phyloP scores from a whole-genome alignment of 2,329 filamentous ascomycete species.

The Berkeleyomyces rouxiae region DNA sequence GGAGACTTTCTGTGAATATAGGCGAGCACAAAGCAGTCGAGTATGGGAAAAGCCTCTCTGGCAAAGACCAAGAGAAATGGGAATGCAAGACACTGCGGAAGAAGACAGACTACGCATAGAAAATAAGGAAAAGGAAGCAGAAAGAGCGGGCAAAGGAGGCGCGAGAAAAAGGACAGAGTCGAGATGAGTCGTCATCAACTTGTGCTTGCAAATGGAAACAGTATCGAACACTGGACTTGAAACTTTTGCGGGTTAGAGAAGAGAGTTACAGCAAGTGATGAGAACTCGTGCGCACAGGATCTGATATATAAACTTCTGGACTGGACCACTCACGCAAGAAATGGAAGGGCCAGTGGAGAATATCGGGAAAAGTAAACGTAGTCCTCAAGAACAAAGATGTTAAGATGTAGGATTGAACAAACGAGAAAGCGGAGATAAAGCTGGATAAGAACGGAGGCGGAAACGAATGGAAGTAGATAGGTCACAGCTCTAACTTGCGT shows the following conservation, averaged over 20 bases:
- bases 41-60: neutral
- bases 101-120: neutral
- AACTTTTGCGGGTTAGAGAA: neutral
- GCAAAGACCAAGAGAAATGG: neutral
- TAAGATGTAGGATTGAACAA: neutral
- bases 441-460: neutral
- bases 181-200: neutral
- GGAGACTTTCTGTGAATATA: conserved; percentile 11
- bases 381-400: neutral
- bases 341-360: neutral
- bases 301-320: neutral
- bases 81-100: neutral
- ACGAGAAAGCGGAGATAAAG: neutral
- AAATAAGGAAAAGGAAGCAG: neutral
- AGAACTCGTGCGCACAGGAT: neutral
- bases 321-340: neutral
- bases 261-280: neutral
- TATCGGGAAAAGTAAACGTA: neutral
- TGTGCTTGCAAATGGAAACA: neutral
- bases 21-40: conserved; percentile 5
- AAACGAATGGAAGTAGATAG: neutral
- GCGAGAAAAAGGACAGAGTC: neutral
- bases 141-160: neutral
- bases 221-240: neutral
- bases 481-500: neutral